Evolutionary conservation across 163 green algal species (phyloP).

Genomic region (Volvox carteri): DNA sequence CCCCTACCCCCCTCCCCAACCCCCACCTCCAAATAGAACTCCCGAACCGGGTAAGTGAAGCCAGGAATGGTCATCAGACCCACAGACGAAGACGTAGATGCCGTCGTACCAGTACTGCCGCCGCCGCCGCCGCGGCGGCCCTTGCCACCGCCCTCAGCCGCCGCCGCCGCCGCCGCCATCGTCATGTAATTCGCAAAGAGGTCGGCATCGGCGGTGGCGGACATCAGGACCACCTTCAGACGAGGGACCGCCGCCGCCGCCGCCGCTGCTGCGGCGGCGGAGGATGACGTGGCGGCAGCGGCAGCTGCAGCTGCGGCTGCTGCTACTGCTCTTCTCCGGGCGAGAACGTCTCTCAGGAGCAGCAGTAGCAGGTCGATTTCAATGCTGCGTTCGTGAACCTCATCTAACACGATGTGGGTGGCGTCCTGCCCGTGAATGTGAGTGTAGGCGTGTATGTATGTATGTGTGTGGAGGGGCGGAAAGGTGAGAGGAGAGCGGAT

Average conservation of each 20-base stretch:
- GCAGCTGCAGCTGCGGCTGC: background rate
- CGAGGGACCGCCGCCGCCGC: background rate
- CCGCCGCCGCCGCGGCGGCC: background rate
- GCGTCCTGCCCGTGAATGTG: background rate
- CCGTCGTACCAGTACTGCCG: background rate
- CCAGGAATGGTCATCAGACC: slow-evolving; percentile 62
- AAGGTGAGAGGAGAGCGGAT: too few relatives aligned
- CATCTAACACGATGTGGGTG: slow-evolving; percentile 89
- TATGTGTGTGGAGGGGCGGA: background rate
- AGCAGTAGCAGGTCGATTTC: slow-evolving; percentile 92
- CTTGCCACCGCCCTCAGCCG: background rate
- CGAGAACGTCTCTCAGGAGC: slow-evolving; percentile 85
- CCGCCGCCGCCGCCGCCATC: background rate
- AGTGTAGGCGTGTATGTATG: background rate
- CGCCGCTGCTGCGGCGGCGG: slow-evolving; percentile 5
- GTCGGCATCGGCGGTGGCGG: slow-evolving; percentile 91
- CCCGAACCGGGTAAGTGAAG: slow-evolving; percentile 59
- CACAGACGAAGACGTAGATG: background rate
- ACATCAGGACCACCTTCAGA: slow-evolving; percentile 94
- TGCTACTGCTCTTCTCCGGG: background rate
- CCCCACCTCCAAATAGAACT: slow-evolving; percentile 91
- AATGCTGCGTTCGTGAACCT: slow-evolving; percentile 88
- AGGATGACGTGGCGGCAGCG: too few relatives aligned
- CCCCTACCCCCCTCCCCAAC: too few relatives aligned
- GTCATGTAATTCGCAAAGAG: slow-evolving; percentile 93